phyloP scores from a whole-genome alignment of 2,329 filamentous ascomycete genomes.

The Aspergillus sp. region DNA sequence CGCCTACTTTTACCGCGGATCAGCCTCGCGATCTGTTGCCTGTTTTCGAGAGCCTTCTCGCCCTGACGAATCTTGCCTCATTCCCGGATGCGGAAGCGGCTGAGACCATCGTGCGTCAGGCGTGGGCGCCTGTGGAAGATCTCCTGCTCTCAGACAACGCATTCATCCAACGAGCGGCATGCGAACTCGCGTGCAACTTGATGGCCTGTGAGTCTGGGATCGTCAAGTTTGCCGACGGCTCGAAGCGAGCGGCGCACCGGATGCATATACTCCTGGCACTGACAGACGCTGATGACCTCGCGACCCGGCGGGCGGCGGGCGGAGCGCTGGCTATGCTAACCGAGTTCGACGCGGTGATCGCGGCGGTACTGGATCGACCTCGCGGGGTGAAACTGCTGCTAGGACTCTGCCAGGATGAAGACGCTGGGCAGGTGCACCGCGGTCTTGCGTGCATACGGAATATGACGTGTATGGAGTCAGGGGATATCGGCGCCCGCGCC shows the following conservation, averaged over 20 bases:
- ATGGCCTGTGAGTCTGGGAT: constrained; percentile 38
- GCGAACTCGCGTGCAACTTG: constrained; percentile 87
- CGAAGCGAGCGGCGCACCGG: constrained; percentile 58
- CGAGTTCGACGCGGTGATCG: constrained; percentile 64
- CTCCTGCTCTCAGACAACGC: constrained; percentile 67
- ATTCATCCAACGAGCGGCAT: constrained; percentile 69
- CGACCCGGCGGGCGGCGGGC: constrained; percentile 72
- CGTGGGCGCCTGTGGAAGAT: constrained; percentile 73
- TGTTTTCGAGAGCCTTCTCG: constrained; percentile 81
- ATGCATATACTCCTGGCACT: constrained; percentile 80
- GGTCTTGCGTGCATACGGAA: constrained; percentile 70
- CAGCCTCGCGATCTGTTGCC: constrained; percentile 69
- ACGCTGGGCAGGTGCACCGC: constrained; percentile 47
- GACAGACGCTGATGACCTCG: constrained; percentile 71
- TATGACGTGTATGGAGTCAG: constrained; percentile 54
- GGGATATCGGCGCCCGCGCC: constrained; percentile 54
- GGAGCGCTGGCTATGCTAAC: constrained; percentile 81
- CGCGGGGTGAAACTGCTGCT: constrained; percentile 70
- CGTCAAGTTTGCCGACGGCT: constrained; percentile 43
- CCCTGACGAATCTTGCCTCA: constrained; percentile 87
- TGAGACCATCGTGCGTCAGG: constrained; percentile 63
- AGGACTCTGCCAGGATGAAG: constrained; percentile 63
- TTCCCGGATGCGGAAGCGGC: constrained; percentile 38
- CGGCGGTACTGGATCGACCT: constrained; percentile 59
- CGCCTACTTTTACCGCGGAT: constrained; percentile 40